Conservation (phyloP, 352 stramenopile genomes). For the Phytopythium boreale region DNA sequence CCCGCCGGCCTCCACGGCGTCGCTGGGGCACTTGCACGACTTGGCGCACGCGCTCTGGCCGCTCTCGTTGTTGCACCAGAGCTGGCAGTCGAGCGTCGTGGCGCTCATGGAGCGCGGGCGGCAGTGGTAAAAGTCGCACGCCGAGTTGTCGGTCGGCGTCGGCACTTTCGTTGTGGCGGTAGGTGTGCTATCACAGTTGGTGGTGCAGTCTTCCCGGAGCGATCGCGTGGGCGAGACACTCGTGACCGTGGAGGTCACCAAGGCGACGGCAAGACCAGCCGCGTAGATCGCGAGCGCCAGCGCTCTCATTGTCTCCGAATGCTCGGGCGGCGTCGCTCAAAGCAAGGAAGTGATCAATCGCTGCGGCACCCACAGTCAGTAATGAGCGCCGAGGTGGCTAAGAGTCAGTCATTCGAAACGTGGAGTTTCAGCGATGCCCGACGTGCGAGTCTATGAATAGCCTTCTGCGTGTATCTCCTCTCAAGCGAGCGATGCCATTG, state of each 20-base stretch:
- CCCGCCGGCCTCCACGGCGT: slow-evolving; percentile 3
- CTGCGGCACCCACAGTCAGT: no score
- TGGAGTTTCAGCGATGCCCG: no score
- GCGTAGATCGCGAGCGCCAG: neutral
- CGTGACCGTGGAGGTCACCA: neutral
- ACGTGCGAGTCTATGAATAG: no score
- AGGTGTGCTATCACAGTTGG: neutral
- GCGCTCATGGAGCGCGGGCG: slow-evolving; percentile 4
- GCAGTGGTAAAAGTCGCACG: slow-evolving; percentile 8
- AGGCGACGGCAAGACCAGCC: neutral
- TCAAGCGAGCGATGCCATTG: no score
- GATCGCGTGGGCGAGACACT: neutral
- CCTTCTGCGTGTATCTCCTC: no score
- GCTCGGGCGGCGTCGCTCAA: no score
- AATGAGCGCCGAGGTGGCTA: no score
- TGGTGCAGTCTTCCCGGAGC: neutral
- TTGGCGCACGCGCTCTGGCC: neutral
- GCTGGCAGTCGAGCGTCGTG: slow-evolving; percentile 5
- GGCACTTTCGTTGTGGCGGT: neutral
- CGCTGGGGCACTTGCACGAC: slow-evolving; percentile 5
- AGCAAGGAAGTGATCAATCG: no score
- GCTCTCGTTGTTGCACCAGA: slow-evolving; percentile 13
- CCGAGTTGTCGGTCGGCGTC: neutral
- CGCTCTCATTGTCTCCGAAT: neutral
- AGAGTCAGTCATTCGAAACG: no score